Evolutionary conservation across 164 flowering plant species (phyloP), one percentile per base, ranked within the genome.

Genomic region (Dillenia turbinata): DNA sequence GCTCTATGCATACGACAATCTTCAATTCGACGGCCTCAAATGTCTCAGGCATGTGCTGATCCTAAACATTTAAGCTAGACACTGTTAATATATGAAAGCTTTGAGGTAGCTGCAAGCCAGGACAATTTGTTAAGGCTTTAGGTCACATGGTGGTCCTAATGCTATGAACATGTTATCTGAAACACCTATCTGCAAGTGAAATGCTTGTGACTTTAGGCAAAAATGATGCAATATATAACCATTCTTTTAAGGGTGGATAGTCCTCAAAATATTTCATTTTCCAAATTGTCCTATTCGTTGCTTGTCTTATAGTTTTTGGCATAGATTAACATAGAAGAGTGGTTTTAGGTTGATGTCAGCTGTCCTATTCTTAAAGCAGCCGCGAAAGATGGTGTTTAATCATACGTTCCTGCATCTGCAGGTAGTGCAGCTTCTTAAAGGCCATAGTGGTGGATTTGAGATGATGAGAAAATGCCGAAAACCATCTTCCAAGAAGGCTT

Each of bases 1-100:
- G 75, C 78, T 11, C n/a, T 78, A 33, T 86, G 92, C 70, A 70
- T 84, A 64, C 86, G 81, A 24, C 78, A 72, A 40, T 77, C 80
- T 22, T 69, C 89, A 14, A 63, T 76, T 47, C 66, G 71, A 22
- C 72, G 92, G 9, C 92, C 92, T 12, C 54, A 64, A n/a, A 84
- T 82, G 75, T 76, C 69, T 54, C 88, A 82, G 85, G 90, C 68
- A 70, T n/a, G 72, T 52, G 1, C 40, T 52, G 22, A 26, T 53
- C 40, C 40, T 33, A 33, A 33, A 33, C 40, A 33, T 33, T 26
- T 8, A 9, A 57, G 12, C 49, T 15, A 12, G 49, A 0, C 40
- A 43, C 0, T 24, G 12, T 58, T 53, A n/a, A 19, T 33, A 56
- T 51, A 7, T 47, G 15, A 9, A 14, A 12, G 8, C 26, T n/a